Evolutionary conservation across 2,329 filamentous ascomycete genomes (phyloP).

Genomic region (Nothophoma quercina): DNA sequence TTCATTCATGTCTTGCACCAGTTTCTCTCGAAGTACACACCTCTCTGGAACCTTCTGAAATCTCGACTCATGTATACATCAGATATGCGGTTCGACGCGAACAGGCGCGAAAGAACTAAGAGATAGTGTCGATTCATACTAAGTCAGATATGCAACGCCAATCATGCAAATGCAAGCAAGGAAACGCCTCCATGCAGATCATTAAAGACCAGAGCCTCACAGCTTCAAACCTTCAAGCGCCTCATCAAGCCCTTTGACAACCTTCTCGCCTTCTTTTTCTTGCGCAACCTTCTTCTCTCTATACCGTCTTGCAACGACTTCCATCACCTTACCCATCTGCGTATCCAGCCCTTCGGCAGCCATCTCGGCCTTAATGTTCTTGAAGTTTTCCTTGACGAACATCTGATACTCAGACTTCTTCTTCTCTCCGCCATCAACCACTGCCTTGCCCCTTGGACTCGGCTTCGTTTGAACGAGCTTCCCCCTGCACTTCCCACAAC

Average conservation of each 20-base stretch:
- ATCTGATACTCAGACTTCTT: slow-evolving; percentile 61
- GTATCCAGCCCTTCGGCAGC: slow-evolving; percentile 61
- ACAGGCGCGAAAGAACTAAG: too few relatives aligned
- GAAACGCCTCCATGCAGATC: not conserved
- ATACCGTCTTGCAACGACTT: slow-evolving; percentile 69
- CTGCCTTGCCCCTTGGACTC: slow-evolving; percentile 62
- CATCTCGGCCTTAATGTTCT: slow-evolving; percentile 49
- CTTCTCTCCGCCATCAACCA: slow-evolving; percentile 24
- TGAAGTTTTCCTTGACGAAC: slow-evolving; percentile 74
- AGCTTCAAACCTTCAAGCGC: slow-evolving; percentile 36
- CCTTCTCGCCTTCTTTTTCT: slow-evolving; percentile 21
- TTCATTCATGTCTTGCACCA: too few relatives aligned
- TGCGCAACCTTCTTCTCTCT: slow-evolving; percentile 54
- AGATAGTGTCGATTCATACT: too few relatives aligned
- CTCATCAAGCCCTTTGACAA: slow-evolving; percentile 21
- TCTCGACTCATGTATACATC: too few relatives aligned
- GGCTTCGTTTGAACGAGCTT: slow-evolving; percentile 80
- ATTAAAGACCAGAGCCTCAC: not conserved
- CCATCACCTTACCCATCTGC: slow-evolving; percentile 70
- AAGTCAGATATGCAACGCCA: too few relatives aligned
- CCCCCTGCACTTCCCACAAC: slow-evolving; percentile 78
- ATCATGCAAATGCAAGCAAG: not conserved
- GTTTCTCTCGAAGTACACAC: too few relatives aligned
- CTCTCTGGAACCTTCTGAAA: too few relatives aligned
- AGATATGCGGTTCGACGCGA: too few relatives aligned